Evolutionary conservation across 1,284 basidiomycete species (phyloP).

Genomic region (Fomitopsis schrenkii): DNA sequence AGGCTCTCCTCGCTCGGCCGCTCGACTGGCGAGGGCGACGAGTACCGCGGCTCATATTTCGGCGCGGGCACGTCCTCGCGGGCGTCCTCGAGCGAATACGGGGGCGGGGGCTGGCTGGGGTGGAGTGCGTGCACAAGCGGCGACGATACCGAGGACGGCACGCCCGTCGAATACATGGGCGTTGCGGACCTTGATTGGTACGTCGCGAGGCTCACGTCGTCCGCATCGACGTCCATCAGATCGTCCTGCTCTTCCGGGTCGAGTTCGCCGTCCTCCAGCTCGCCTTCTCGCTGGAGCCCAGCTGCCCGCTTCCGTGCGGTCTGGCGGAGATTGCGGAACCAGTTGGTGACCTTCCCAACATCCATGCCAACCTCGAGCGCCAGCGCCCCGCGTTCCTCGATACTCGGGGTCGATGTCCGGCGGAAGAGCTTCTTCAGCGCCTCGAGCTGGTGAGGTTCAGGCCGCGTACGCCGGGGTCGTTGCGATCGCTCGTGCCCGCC

Average conservation of each 20-base stretch:
- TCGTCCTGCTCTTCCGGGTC: constrained; percentile 25
- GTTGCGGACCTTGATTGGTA: constrained; percentile 7
- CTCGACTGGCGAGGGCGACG: background rate
- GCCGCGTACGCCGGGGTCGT: constrained; percentile 57
- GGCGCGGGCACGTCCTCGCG: constrained; percentile 7
- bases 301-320: constrained; percentile 57
- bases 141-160: constrained; percentile 32
- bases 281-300: constrained; percentile 32
- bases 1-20: background rate
- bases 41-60: background rate
- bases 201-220: constrained; percentile 20
- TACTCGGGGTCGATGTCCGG: constrained; percentile 69
- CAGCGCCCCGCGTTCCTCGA: constrained; percentile 69
- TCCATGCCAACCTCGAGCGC: constrained; percentile 77
- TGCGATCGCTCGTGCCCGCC: constrained; percentile 30
- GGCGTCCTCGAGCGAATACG: constrained; percentile 30
- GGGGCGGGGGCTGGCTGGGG: background rate
- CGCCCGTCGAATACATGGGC: constrained; percentile 15
- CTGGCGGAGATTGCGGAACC: constrained; percentile 78
- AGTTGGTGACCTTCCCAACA: constrained; percentile 78
- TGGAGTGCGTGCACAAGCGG: constrained; percentile 3
- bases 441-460: constrained; percentile 71
- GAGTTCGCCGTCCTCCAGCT: constrained; percentile 29
- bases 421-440: constrained; percentile 65
- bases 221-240: constrained; percentile 28